Base-by-base conservation (phyloP, 108 stramenopile species). In the Schizochytrium sp. region DNA sequence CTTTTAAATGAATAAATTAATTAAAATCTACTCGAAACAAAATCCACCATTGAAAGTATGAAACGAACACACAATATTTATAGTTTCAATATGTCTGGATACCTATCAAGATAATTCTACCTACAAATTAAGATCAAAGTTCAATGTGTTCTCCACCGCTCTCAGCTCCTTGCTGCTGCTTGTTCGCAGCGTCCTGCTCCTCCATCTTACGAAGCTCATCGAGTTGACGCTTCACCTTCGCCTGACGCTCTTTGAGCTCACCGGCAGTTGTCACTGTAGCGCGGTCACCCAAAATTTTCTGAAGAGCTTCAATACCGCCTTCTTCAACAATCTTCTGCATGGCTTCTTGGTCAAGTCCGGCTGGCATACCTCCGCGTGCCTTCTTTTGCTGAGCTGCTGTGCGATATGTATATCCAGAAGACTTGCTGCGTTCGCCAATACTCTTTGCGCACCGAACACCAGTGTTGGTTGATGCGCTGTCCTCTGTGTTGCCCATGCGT, bases 381-480 rank as follows among this genome's bases (percentile, higher is more conserved):
- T 53, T 53, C 47, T 49, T 55, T n/a, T 47, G 76, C 47, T 49
- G 28, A 38, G 47, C n/a, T 42, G 76, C 50, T 53, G 49, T 83
- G 3, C 50, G 76, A 28, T 83, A 83, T n/a, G 19, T 49, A 53
- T 83, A 83, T 5, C 76, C 76, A 8, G 47, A 10, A 5, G 7
- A n/a, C 28, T 55, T 49, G 50, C n/a, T 47, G 8, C 47, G 50
- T 2, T 46, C 15, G 2, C 76, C 76, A 0, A 83, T 1, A 28
- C 50, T 55, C 53, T 47, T 53, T n/a, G 90, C 90, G 87, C 90
- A 90, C 28, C 90, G 87, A 44, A 90, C 72, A 10, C 91, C 91
- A 61, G 83, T 91, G 61, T 91, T 91, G 72, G 56, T 87, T 50
- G 72, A 61, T 49, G 76, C 58, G 53, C 88, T 89, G 72, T 91